Percentiles rank a stretch among this genome's conserved stretches.
Conservation (phyloP, 768 basidiomycete genomes). For the Dendrothele bispora region DNA sequence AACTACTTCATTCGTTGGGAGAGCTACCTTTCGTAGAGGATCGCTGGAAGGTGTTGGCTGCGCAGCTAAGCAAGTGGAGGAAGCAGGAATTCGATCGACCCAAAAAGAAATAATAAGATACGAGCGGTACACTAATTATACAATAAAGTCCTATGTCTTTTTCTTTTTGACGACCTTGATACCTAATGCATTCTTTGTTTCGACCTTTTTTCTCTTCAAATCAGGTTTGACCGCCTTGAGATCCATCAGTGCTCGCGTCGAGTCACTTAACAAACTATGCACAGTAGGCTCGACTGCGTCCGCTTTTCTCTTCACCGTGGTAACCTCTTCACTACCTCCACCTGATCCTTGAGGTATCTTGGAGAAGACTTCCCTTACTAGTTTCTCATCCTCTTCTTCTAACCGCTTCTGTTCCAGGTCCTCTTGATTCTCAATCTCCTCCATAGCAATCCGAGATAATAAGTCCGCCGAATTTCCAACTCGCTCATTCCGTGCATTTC, state of each 20-base stretch:
- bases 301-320: constrained; percentile 66
- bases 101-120: constrained; percentile 35
- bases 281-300: constrained; percentile 56
- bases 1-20: constrained; percentile 51
- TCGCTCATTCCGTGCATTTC: constrained; percentile 87
- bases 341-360: constrained; percentile 42
- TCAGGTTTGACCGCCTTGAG: constrained; percentile 38
- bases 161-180: constrained; percentile 47
- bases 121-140: too few species aligned
- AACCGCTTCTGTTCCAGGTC: constrained; percentile 66
- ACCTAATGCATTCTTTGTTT: constrained; percentile 44
- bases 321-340: constrained; percentile 15
- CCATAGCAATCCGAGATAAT: constrained; percentile 54
- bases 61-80: constrained; percentile 59
- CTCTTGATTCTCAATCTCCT: constrained; percentile 79
- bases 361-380: constrained; percentile 86
- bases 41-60: constrained; percentile 66
- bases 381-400: constrained; percentile 90
- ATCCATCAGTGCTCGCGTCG: constrained; percentile 36
- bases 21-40: constrained; percentile 62
- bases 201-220: constrained; percentile 14
- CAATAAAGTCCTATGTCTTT: constrained; percentile 3
- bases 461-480: constrained; percentile 76
- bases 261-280: constrained; percentile 46
- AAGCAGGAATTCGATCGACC: constrained; percentile 41